Percentiles rank a stretch among this genome's conserved stretches.
Conservation (phyloP, 805 yeast genomes). For the Starmerella vitae region DNA sequence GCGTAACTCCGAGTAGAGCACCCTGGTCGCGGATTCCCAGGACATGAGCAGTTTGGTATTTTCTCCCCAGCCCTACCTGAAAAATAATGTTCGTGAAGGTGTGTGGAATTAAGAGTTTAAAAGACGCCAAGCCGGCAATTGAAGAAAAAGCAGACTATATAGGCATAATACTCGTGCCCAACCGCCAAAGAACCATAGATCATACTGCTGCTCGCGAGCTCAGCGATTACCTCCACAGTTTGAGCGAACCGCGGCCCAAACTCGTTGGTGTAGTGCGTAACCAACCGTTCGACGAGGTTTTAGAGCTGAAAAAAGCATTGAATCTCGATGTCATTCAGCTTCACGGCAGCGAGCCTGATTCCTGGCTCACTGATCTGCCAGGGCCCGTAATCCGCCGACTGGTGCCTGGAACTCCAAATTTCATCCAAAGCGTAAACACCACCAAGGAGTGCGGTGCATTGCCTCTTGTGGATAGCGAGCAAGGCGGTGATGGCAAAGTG, state of each 20-base stretch:
- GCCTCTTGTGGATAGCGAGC: conserved; percentile 70
- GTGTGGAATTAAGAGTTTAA: conserved; percentile 62
- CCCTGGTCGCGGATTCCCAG: conserved; percentile 17
- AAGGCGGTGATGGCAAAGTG: conserved; percentile 82
- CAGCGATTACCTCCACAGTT: conserved; percentile 25
- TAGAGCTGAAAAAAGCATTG: conserved; percentile 30
- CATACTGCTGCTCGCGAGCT: conserved; percentile 36
- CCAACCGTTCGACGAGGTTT: conserved; percentile 55
- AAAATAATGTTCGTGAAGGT: conserved; percentile 61
- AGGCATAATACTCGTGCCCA: conserved; percentile 83
- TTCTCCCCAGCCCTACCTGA: too few relatives aligned
- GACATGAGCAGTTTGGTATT: conserved; percentile 10
- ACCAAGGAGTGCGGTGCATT: conserved; percentile 33
- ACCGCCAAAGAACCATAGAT: conserved; percentile 55
- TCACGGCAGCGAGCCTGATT: conserved; percentile 62
- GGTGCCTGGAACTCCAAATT: conserved; percentile 39
- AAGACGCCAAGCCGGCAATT: conserved; percentile 61
- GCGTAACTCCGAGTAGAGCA: conserved; percentile 12
- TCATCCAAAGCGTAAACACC: conserved; percentile 23
- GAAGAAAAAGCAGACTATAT: conserved; percentile 58
- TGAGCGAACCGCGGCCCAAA: conserved; percentile 15
- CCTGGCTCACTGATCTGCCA: conserved; percentile 30
- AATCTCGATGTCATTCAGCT: conserved; percentile 69
- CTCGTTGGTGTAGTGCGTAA: conserved; percentile 86
- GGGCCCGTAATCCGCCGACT: conserved; percentile 64